Base-by-base conservation (phyloP, 441 rosid species). In the Corymbia calophylla region DNA sequence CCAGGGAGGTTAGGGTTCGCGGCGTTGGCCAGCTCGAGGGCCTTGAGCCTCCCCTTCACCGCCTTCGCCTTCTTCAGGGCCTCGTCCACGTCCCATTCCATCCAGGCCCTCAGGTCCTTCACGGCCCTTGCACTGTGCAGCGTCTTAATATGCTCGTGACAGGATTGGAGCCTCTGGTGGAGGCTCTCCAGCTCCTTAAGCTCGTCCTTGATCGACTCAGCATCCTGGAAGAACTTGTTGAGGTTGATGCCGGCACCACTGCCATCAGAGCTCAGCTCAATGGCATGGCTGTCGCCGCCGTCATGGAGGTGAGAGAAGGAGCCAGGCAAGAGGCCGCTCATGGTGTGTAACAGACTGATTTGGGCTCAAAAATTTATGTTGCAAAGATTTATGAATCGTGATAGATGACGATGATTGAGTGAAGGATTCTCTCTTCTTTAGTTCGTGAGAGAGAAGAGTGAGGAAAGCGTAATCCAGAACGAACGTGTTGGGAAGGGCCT, bases 101-200 rank as follows among this genome's bases (percentile, higher is more conserved):
- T 97, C 31, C 91, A 91, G 25, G 93, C 87, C 53, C 96, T 92
- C 48, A 97, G 70, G 53, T 97, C 95, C 87, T 94, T 95, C 47
- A 97, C 96, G 9, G 97, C 93, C 60, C 89, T 94, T 25, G 98
- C 95, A 89, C 95, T 93, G 89, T 95, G 97, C 6, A 96, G 89
- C 35, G 98, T 95, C 92, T 95, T 95, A 94, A 97, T 95, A 70
- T 94, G 93, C 91, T 97, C 98, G 89, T 96, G 97, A 84, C 94
- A 91, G 27, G 96, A 89, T 87, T 92, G 94, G 82, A 97, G 98
- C 88, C 86, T 93, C n/a, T 82, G 89, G 89, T 95, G 92, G 31
- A 96, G 94, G 35, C 91, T 89, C 62, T 97, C 97, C 3, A 97
- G 95, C 89, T 94, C 97, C 73, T 93, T 93, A 14, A 97, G 93